Evolutionary conservation across 2,329 filamentous ascomycete genomes (phyloP), one percentile per base, ranked within the genome.

Genomic region (Trichocomaceae sp.): DNA sequence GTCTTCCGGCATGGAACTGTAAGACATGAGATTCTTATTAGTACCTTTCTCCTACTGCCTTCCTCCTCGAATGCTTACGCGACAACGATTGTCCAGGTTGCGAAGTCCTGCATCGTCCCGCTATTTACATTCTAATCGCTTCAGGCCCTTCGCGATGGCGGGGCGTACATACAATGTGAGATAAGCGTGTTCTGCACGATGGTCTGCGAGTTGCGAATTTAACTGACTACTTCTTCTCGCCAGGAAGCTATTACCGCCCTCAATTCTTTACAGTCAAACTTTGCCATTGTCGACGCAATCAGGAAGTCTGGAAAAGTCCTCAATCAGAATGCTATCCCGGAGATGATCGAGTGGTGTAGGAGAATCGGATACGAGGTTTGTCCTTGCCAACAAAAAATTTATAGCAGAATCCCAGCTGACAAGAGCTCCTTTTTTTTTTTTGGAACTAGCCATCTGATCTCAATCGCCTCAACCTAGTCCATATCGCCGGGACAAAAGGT

Each of bases 401-500:
- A 9, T 41, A n/a, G 17, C 20, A 20, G 12, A 7, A 42, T 19
- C 39, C 17, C 31, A 2, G 35, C 47, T 29, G 22, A 33, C 47
- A 15, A 23, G 2, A 15, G 19, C 23, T 52, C 6, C 46, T 50
- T 17, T 10, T 49, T 5, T 4, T 26, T 15, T 49, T 5, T n/a
- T n/a, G n/a, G n/a, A n/a, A n/a, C n/a, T 63, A 86, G 82, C 82
- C 83, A 17, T 77, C 79, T 13, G 82, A 85, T 57, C 78, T 86
- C 61, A 75, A 84, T 59, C 72, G 66, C 9, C 65, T 86, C 58
- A 85, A 81, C 57, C 74, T 79, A 61, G 83, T 97, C 58, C 92
- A 97, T 68, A 84, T 97, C 46, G 88, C 92, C 1, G 92, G 92
- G 12, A 96, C 91, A 4, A 97, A 96, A 70, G 92, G 92, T 57